A percentile compares a stretch with the other conserved stretches of the same genome.
Conservation (phyloP, 164 flowering plant species). For the Sextonia rubra region DNA sequence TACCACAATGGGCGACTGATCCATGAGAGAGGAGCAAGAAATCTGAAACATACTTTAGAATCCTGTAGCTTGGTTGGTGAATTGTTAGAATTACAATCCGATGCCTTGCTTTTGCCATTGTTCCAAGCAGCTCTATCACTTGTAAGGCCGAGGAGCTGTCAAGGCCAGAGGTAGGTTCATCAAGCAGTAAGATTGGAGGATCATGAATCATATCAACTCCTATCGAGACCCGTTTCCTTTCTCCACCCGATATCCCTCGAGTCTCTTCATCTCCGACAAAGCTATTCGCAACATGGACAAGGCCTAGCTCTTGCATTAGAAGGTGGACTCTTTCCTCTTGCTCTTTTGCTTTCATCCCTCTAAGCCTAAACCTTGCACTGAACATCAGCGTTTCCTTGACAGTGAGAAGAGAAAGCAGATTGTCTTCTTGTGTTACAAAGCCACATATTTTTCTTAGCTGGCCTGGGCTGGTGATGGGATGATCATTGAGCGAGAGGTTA, state of each 20-base stretch:
- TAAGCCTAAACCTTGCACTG: conserved; percentile 68
- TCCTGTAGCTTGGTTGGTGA: conserved; percentile 86
- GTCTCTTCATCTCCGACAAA: conserved; percentile 82
- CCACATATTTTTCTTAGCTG: conserved; percentile 72
- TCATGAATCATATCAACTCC: conserved; percentile 87
- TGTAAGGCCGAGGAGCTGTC: conserved; percentile 84
- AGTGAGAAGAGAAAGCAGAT: conserved; percentile 76
- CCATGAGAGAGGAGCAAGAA: conserved; percentile 77
- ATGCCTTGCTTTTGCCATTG: conserved; percentile 57
- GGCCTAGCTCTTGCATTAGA: conserved; percentile 76
- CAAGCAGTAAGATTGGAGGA: conserved; percentile 69
- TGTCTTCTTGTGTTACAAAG: conserved; percentile 80
- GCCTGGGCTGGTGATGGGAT: conserved; percentile 30
- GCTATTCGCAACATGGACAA: conserved; percentile 54
- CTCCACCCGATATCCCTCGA: conserved; percentile 90
- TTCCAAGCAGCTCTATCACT: conserved; percentile 66
- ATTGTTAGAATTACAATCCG: conserved; percentile 67
- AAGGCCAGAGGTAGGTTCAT: conserved; percentile 95
- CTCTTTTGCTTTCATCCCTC: conserved; percentile 38
- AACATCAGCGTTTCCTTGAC: conserved; percentile 85
- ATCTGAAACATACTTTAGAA: conserved; percentile 52
- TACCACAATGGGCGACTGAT: conserved; percentile 61
- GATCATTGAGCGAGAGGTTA: conserved; percentile 43
- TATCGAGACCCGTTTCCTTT: conserved; percentile 78
- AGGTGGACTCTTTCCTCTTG: conserved; percentile 50